Base-by-base conservation (phyloP, 2,329 filamentous ascomycete species). In the Ophiostoma piceae region DNA sequence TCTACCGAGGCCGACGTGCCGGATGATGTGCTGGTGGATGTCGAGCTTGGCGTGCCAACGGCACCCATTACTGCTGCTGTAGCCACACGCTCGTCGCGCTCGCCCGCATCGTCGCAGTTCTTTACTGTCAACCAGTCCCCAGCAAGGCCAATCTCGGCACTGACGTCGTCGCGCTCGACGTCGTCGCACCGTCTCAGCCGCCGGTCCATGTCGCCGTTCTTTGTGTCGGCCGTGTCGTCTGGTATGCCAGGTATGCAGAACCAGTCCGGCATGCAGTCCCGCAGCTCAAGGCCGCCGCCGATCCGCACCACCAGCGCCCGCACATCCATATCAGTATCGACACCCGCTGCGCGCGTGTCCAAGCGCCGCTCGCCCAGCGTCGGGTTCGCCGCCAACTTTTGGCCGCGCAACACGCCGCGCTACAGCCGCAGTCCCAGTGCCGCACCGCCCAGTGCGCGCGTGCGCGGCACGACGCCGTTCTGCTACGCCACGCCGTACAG, bases 401-500 rank as follows among this genome's bases (percentile, higher is more conserved):
- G 78, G 12, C 79, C 81, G 0, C 81, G 82, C 12, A 82, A 84
- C 72, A 88, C 86, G 0, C 86, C 87, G 0, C 82, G 85, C 35
- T 85, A 82, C 80, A 88, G 84, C 73, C 77, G 77, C 41, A 78
- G 77, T 26, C 77, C 78, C 4, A 78, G 77, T 37, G 73, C 77
- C 1, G 73, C 74, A 3, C 76, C 75, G 1, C 65, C 65, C 22
- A 43, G 37, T 6, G 65, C n/a, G 5, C 65, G 65, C 9, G 37
- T 43, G 65, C 65, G 65, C 78, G 83, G 41, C 78, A 82, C 81
- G 14, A 87, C 84, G 0, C 90, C 89, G 0, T 88, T 88, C 73
- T 88, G 87, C n/a, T 93, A 93, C 75, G 89, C 90, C 2, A 94
- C 91, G 0, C 91, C 91, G 0, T 84, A 89, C 76, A 92, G 90